Conservation (phyloP, 2,329 filamentous ascomycete genomes). For the Spiromastix sp. region DNA sequence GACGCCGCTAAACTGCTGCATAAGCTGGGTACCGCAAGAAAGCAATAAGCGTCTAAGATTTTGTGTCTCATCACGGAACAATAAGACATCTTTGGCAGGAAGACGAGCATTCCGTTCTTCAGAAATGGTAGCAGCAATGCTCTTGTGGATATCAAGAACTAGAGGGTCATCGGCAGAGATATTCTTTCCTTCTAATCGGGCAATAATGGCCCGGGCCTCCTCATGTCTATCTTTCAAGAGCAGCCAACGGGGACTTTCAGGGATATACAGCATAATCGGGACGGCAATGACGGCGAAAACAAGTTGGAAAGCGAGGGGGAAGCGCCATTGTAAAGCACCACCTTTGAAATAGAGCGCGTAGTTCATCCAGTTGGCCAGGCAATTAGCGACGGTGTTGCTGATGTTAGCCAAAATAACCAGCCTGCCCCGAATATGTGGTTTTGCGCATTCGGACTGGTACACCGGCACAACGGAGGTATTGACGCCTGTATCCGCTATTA, state of each 20-base stretch:
- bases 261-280: constrained; percentile 24
- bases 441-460: constrained; percentile 3
- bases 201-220: constrained; percentile 35
- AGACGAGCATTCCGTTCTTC: constrained; percentile 29
- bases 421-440: constrained; percentile 5
- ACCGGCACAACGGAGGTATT: neutral
- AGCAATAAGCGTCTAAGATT: constrained; percentile 31
- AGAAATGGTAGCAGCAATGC: constrained; percentile 1
- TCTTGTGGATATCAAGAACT: constrained; percentile 34
- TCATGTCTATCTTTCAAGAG: constrained; percentile 22
- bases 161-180: constrained; percentile 43
- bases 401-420: constrained; percentile 19
- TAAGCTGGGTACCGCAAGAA: constrained; percentile 29
- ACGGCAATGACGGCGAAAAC: constrained; percentile 34
- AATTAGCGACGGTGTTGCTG: constrained; percentile 18
- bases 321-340: constrained; percentile 29
- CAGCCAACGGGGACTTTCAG: constrained; percentile 23
- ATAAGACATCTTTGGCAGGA: constrained; percentile 28
- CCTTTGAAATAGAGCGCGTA: constrained; percentile 22
- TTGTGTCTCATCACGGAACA: constrained; percentile 23
- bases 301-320: constrained; percentile 39
- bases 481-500: neutral
- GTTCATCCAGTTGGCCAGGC: constrained; percentile 35
- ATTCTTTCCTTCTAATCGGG: constrained; percentile 31
- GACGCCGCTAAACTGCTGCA: constrained; percentile 41